Evolutionary conservation across 2,329 filamentous ascomycete species (phyloP), one percentile per base, ranked within the genome.

Genomic region (Fusarium luffae): DNA sequence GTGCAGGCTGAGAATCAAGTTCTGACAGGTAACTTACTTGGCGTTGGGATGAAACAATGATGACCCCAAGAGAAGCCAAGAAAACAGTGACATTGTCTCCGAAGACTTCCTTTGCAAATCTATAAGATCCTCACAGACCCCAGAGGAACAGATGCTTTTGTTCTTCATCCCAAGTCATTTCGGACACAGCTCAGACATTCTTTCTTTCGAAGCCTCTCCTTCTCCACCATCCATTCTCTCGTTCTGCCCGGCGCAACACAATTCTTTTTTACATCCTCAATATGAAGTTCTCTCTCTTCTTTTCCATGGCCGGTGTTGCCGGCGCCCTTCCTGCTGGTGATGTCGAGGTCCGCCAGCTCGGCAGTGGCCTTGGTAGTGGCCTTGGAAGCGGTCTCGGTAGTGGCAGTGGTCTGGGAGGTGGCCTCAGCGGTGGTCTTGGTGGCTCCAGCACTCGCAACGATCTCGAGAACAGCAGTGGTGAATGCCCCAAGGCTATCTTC

Each of bases 401-500:
- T 16, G 25, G 8, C 2, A 49, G 47, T 7, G 47, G 47, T 8
- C 28, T 49, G 4, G 28, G 30, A 3, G 47, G 47, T 18, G 47
- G 47, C 7, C 47, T 50, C 11, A 34, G 14, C 9, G 47, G 47
- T 13, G 47, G 47, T 9, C 47, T 49, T 8, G 47, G 47, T 23
- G 46, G 46, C 46, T 51, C 48, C 3, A 41, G 23, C 19, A 61
- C 40, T 2, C 59, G 59, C 14, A 50, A 60, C 10, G 59, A 61
- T 12, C 44, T 61, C 7, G 43, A 61, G 28, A 23, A 60, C n/a
- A 44, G 59, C 0, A 30, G 27, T 3, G 47, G 43, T 5, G 59
- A 13, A 5, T 61, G 59, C 3, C 59, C 59, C 8, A n/a, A 59
- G 18, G 43, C 59, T 6, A 60, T 61, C 4, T 18, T 61, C 13